These are phyloP conservation scores for Quercus phellos DNA, from an alignment of 331 rosid species.

Conservation along the genomic window DNA sequence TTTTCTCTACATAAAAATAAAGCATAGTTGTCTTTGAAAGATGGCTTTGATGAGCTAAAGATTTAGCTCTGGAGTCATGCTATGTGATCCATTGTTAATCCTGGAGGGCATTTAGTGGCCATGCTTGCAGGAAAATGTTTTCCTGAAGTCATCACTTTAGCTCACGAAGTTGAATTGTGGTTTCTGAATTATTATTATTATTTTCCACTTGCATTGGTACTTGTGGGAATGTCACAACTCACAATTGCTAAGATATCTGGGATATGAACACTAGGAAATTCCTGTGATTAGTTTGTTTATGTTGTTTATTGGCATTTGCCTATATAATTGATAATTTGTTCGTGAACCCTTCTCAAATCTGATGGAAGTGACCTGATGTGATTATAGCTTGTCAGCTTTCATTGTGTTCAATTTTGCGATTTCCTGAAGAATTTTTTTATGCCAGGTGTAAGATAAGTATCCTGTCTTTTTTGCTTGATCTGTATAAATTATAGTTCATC, in stretches of 20 bases:
- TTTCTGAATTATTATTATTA: not conserved
- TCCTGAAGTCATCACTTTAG: not conserved
- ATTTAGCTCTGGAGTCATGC: not conserved
- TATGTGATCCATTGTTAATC: not conserved
- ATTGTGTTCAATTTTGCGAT: not conserved
- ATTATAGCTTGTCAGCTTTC: not conserved
- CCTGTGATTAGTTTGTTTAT: not conserved
- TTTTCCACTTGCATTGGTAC: constrained; percentile 1
- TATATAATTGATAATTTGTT: not conserved
- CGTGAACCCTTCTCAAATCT: constrained; percentile 7
- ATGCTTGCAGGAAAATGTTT: not conserved
- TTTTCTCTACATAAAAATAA: not conserved
- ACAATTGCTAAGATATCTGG: not conserved
- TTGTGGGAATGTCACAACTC: not conserved
- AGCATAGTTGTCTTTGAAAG: not conserved
- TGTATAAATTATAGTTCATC: constrained; percentile 15
- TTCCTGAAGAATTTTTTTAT: constrained; percentile 14
- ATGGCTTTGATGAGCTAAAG: not conserved
- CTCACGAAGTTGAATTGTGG: not conserved
- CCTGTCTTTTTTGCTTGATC: constrained; percentile 18
- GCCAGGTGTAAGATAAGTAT: not conserved
- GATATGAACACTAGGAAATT: not conserved
- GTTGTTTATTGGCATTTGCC: not conserved
- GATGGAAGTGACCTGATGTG: not conserved
- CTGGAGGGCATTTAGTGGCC: not conserved